phyloP scores from a whole-genome alignment of 352 stramenopile genomes.

The Pythium graminicola region DNA sequence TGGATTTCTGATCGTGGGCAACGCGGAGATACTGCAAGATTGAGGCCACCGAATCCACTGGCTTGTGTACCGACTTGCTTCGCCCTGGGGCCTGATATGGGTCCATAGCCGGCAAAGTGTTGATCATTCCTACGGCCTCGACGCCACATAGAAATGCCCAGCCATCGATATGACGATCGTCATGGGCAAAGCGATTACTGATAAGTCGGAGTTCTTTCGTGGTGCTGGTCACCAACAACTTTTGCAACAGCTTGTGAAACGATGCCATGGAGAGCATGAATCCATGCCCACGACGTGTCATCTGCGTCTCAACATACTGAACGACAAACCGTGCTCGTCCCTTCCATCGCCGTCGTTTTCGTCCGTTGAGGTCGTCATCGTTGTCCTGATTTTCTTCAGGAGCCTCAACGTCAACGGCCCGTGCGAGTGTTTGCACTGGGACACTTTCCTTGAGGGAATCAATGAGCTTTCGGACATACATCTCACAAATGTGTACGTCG shows the following conservation, averaged over 20 bases:
- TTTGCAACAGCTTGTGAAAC: constrained; percentile 11
- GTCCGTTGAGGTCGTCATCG: constrained; percentile 22
- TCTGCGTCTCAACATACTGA: constrained; percentile 33
- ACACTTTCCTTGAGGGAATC: constrained; percentile 22
- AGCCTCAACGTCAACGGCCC: constrained; percentile 9
- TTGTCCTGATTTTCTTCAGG: constrained; percentile 9
- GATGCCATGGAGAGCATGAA: neutral
- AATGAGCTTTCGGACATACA: constrained; percentile 46
- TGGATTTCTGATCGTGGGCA: constrained; percentile 22
- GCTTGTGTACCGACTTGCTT: constrained; percentile 25
- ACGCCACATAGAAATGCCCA: constrained; percentile 13
- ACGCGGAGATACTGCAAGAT: constrained; percentile 54
- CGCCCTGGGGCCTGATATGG: neutral
- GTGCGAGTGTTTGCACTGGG: constrained; percentile 6
- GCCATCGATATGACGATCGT: constrained; percentile 5
- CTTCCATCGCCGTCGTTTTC: constrained; percentile 32
- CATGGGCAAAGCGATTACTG: constrained; percentile 5
- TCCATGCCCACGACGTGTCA: too few species aligned
- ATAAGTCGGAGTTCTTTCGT: constrained; percentile 16
- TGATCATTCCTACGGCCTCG: constrained; percentile 17
- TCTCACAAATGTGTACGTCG: constrained; percentile 31
- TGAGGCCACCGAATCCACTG: constrained; percentile 24
- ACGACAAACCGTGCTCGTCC: constrained; percentile 39
- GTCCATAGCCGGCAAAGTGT: neutral
- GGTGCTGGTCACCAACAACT: constrained; percentile 11